Evolutionary conservation across 805 yeast species (phyloP), one percentile per base, ranked within the genome.

Genomic region (Suhomyces sp.): DNA sequence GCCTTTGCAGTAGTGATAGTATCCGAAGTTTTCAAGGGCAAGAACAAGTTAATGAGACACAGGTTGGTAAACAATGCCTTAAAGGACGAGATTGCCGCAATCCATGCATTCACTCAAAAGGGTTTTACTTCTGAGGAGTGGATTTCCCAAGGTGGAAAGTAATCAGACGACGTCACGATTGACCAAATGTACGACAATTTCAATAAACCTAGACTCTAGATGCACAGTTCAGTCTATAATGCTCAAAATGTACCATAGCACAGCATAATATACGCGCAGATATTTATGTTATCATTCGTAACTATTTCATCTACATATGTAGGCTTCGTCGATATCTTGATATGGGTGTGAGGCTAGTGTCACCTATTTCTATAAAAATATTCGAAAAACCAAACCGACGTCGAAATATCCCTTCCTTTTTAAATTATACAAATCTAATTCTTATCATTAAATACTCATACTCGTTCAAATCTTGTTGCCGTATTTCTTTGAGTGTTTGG

Each of bases 81-180:
- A 55, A 85, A 86, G 60, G 89, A 86, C n/a, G 97, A 92, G 66
- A 89, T 94, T 29, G 85, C 88, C 0, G 70, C 76, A 4, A 92
- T 94, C 44, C 99, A 94, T 69, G 98, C 99, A 0, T 94, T 96
- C 67, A 90, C 97, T 0, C 97, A 94, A 63, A 91, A 89, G 71
- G 87, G 76, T 10, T 93, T 84, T 64, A 92, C 97, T 0, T 83
- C 85, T 1, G 88, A 81, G n/a, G 99, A 93, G 67, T 93, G 97
- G 97, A 49, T 49, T 33, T 61, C 61, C 4, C 78, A 73, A 52
- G 77, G 76, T 6, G 77, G 77, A 15, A 48, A 45, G 21, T 41
- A 37, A 19, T 27, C 31, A 12, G 10, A 27, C 31, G 35, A 31
- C 35, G 19, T 15, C 33, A 24, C 17, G 13, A n/a, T n/a, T n/a